Base-by-base conservation (phyloP, 1,284 basidiomycete species). In the Cystobasidiaceae sp. region DNA sequence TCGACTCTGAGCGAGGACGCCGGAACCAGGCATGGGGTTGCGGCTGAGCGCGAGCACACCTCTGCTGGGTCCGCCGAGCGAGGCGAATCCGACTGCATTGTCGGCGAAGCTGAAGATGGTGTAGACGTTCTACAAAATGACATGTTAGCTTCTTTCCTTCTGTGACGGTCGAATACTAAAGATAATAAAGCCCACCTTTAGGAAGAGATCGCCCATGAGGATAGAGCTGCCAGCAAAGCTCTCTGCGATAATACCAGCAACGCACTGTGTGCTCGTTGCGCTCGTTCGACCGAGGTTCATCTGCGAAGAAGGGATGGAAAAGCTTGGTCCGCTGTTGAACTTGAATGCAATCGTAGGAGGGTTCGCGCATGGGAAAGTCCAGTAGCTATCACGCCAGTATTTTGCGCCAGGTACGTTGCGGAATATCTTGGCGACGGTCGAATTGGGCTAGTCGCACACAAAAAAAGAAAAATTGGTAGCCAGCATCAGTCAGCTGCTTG, bases 351-450 rank as follows among this genome's bases (percentile, higher is more conserved):
- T 66, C 5, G 57, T 67, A 28, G 76, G 74, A 3, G 72, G 64
- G 13, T 55, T 49, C 57, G 66, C 69, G 73, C 76, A 77, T 63
- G 73, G 71, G 68, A 71, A 77, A 45, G 73, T 71, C 66, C 76
- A 79, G 71, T 77, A 77, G 21, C 81, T 81, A 52, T 72, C 65
- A 15, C 66, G 69, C 65, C 75, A 75, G 28, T 71, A 67, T 1
- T 76, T 77, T 51, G 81, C 76, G 56, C 81, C 81, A 13, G 77
- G 74, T 59, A 85, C 74, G 4, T 69, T 50, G n/a, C 67, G 71
- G 74, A 83, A 83, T 70, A 85, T 56, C 51, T 64, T 44, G 34
- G 61, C 61, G n/a, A 64, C 61, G 5, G 61, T 64, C 17, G 51
- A 28, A 37, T 64, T 64, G 32, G 61, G 61, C 61, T 64, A n/a